Evolutionary conservation across 169 alveolate species (phyloP), one percentile per base, ranked within the genome.

Genomic region (Plasmodium cynomolgi): DNA sequence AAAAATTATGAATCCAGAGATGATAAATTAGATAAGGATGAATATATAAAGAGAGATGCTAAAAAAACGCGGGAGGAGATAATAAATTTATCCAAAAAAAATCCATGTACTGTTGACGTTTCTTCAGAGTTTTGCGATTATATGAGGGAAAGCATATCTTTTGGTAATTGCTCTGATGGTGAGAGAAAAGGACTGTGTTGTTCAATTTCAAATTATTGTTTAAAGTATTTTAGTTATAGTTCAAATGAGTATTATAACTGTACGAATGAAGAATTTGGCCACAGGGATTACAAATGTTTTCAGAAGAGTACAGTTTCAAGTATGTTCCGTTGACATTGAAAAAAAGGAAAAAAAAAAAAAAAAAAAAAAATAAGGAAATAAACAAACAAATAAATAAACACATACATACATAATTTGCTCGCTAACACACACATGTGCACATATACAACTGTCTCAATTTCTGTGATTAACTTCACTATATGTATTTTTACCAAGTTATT

Each of bases 111-210:
- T 73, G 79, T 74, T 34, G 93, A 74, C 0, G 26, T 85, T 85
- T 85, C 93, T 20, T 85, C 93, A 75, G 54, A 85, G 41, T 85
- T 74, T 85, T 85, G 93, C 79, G 93, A 85, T 31, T 85, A 41
- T 75, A 47, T 85, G 80, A 85, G 37, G 77, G 81, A 85, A 29
- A 41, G 47, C 26, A 85, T 85, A 41, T 85, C 93, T 41, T 85
- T 80, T 54, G 93, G 93, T 37, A 73, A 20, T 50, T 85, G 93
- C 39, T 62, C 93, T 74, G 68, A 85, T 39, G 84, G 37, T 29
- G 75, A 56, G 80, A 85, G 84, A 62, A 73, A 85, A 54, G 3
- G 23, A 50, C 58, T 85, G 41, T 85, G 93, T 17, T 85, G 93
- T 13, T 85, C 93, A 74, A 74, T 85, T 37, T 85, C 93, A 74